phyloP scores from a whole-genome alignment of 2,329 filamentous ascomycete species.

The Pseudogymnoascus sp. region DNA sequence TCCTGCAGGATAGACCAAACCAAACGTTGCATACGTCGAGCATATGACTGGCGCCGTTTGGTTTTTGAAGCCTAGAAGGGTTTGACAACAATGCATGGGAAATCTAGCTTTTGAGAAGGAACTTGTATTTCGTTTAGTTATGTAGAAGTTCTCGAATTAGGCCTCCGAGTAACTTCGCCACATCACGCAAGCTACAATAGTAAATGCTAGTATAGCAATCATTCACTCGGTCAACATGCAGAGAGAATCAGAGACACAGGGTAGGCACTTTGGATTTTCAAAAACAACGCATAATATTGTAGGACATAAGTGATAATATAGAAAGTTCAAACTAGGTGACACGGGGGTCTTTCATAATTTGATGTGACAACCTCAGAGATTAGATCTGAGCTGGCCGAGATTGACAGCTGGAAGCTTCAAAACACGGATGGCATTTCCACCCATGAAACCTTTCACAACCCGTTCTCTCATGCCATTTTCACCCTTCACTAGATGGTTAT shows the following conservation, averaged over 20 bases:
- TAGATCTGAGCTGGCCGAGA: background rate
- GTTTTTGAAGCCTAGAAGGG: background rate
- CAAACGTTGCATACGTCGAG: background rate
- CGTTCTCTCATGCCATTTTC: slow-evolving; percentile 10
- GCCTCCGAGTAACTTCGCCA: background rate
- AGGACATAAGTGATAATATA: background rate
- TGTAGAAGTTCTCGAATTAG: background rate
- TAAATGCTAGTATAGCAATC: background rate
- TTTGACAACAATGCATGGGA: background rate
- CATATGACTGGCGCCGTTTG: background rate
- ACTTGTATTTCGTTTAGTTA: background rate
- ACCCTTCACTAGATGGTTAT: slow-evolving; percentile 11
- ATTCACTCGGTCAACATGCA: background rate
- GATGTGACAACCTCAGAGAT: background rate
- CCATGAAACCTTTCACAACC: slow-evolving; percentile 19
- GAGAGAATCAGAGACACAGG: background rate
- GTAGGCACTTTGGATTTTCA: background rate
- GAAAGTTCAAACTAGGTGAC: background rate
- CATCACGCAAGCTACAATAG: background rate
- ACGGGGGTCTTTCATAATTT: background rate
- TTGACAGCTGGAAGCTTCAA: slow-evolving; percentile 17
- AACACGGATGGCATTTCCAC: slow-evolving; percentile 21
- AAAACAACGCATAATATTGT: background rate
- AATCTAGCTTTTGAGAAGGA: background rate
- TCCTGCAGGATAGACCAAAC: background rate